These are phyloP conservation scores for Aotearoamyces nothofagi DNA, from an alignment of 2,329 filamentous ascomycete genomes.

Conservation along the genomic window DNA sequence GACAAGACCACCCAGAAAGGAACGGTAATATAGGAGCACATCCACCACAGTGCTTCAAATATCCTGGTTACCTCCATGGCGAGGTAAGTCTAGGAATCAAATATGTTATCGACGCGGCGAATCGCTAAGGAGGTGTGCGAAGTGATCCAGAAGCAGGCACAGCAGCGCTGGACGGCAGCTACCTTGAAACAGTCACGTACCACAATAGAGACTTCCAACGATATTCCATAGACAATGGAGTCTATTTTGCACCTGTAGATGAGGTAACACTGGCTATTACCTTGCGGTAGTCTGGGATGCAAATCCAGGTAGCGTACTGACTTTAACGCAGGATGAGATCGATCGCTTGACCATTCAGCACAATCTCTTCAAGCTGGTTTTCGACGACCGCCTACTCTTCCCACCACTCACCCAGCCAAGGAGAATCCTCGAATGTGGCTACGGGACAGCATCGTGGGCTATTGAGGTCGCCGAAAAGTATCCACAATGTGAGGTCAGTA, in stretches of 20 bases:
- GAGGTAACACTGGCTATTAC: slow-evolving; percentile 34
- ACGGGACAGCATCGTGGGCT: slow-evolving; percentile 58
- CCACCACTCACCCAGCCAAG: slow-evolving; percentile 43
- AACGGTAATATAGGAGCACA: too few relatives aligned
- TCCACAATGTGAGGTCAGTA: slow-evolving; percentile 46
- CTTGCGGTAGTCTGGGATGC: neutral
- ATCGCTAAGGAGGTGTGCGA: slow-evolving; percentile 1
- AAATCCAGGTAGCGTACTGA: too few relatives aligned
- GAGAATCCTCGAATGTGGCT: slow-evolving; percentile 57
- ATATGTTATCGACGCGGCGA: slow-evolving; percentile 2
- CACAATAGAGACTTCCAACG: slow-evolving; percentile 52
- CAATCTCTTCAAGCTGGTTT: slow-evolving; percentile 42
- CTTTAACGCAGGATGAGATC: slow-evolving; percentile 41
- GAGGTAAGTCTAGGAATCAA: too few relatives aligned
- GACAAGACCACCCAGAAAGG: too few relatives aligned
- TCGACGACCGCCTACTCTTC: slow-evolving; percentile 54
- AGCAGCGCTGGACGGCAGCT: slow-evolving; percentile 36
- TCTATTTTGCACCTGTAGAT: slow-evolving; percentile 56
- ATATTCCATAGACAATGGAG: slow-evolving; percentile 46
- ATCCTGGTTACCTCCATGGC: too few relatives aligned
- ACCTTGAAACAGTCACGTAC: slow-evolving; percentile 41
- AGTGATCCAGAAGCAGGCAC: slow-evolving; percentile 29
- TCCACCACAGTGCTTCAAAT: too few relatives aligned
- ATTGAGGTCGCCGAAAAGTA: slow-evolving; percentile 48
- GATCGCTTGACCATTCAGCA: slow-evolving; percentile 50